Base-by-base conservation (phyloP, 202 grass and related monocot genomes). In the Setaria italica region DNA sequence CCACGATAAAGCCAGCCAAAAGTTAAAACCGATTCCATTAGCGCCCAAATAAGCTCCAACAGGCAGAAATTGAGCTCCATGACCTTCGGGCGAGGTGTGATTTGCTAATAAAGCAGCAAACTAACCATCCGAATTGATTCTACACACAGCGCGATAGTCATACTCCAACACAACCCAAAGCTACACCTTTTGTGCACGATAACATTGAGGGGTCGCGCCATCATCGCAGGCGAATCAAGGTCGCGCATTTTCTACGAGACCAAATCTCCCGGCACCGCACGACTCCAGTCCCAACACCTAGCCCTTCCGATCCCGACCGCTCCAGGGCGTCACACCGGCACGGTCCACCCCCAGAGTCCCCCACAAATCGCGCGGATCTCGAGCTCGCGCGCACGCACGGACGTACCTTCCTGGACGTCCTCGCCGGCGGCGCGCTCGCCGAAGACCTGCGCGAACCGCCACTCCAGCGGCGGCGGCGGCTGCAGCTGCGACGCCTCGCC, bases 391-490 rank as follows among this genome's bases (percentile, higher is more conserved):
- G 66, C 20, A 16, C 39, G 33, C 48, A 62, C 51, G 43, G 25
- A 64, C 68, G 81, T 86, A 99, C 97, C 97, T 97, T 99, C 97
- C 89, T 97, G 97, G 62, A 99, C 94, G 81, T 99, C 97, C 86
- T 99, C 97, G 43, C 97, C 97, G n/a, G 94, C 86, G 57, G 90
- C 74, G 64, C 97, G 94, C 82, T 99, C 94, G 74, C 97, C 97
- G 84, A 99, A 99, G 73, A 99, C 97, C 97, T 99, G 97, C 42
- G 97, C 94, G 85, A 99, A 99, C 72, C 87, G 85, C 94, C 94
- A 97, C 42, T 97, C 94, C 74, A 93, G 87, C 9, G 86, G 71
- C 46, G 86, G 71, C 46, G 25, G 74, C 20, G 56, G 82, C 85
- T 60, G 68, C 32, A 66, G 56, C 63, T 62, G 71, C 77, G 85